A percentile compares a stretch with the other conserved stretches of the same genome.
These are phyloP conservation scores for Amniculicola lignicola DNA, from an alignment of 495 filamentous ascomycete species.

Conservation along the genomic window DNA sequence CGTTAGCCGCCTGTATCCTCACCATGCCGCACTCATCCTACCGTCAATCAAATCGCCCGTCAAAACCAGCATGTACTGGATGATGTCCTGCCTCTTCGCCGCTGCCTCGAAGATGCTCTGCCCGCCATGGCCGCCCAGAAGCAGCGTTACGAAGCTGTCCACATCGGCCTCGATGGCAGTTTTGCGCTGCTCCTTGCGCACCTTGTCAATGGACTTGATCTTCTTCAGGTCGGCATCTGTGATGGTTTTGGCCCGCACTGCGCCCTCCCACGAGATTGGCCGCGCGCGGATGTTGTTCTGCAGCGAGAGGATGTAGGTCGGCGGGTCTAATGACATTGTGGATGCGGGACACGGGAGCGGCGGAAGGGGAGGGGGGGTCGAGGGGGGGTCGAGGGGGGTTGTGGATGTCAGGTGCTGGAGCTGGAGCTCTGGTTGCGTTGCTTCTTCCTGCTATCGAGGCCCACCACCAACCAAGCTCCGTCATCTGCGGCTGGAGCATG, in stretches of 20 bases:
- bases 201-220: conserved; percentile 97
- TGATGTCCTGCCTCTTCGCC: conserved; percentile 74
- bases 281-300: conserved; percentile 93
- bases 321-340: conserved; percentile 83
- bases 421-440: conserved; percentile 12
- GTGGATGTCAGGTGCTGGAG: conserved; percentile 1
- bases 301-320: conserved; percentile 82
- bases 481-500: conserved; percentile 29
- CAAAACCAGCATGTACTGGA: conserved; percentile 91
- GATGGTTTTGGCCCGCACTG: conserved; percentile 88
- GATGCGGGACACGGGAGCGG: neutral
- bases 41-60: conserved; percentile 84
- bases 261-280: conserved; percentile 97
- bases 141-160: conserved; percentile 69
- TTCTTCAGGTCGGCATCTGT: conserved; percentile 91
- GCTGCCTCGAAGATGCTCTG: conserved; percentile 80
- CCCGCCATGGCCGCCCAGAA: conserved; percentile 68
- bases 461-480: conserved; percentile 16
- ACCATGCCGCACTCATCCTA: conserved; percentile 40
- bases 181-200: conserved; percentile 80
- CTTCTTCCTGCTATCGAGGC: conserved; percentile 22
- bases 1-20: conserved; percentile 4
- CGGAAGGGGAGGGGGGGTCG: neutral
- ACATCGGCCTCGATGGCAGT: conserved; percentile 77
- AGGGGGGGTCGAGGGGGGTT: neutral